Evolutionary conservation across 2,329 filamentous ascomycete species (phyloP), one percentile per base, ranked within the genome.

Genomic region (Xylariaceae sp.): DNA sequence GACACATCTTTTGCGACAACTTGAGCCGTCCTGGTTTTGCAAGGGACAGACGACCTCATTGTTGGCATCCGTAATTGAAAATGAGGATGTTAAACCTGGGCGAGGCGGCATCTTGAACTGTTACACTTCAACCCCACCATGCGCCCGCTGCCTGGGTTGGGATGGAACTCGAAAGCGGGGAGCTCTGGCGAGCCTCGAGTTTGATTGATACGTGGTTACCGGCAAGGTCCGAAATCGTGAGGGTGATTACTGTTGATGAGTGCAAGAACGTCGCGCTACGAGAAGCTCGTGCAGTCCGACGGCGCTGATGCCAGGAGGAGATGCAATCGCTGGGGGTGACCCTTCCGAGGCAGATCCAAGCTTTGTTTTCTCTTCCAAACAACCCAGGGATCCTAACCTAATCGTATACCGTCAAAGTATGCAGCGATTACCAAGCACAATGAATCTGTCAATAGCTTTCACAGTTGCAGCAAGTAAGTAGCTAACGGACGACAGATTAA

Each of bases 1-100:
- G 61, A 94, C 83, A 71, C 92, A 98, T 73, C 90, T 80, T 73
- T 98, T 98, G 64, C 90, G 83, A 73, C 92, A 98, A 69, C 83
- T 88, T 53, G 89, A 95, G 63, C 88, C 87, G 78, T 98, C 92
- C 61, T 95, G 89, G 63, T 96, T 96, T 60, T 81, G 82, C 65
- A 98, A 73, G 53, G 92, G 92, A 68, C 92, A 98, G 59, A 96
- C 86, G 61, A 98, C 92, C 69, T 97, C 90, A 65, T 94, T 94
- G 66, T 86, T 90, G 64, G 84, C 78, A 72, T 95, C 88, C 57
- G 86, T 86, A 57, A 94, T 85, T 52, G 88, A 89, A 66, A 95
- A 95, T 51, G 88, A 92, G 60, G 85, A 87, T 48, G 86, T 92
- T 60, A 94, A 74, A 52, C 86, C 83, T 57, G 85, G 79, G 75